Percentiles rank a stretch among this genome's conserved stretches.
Evolutionary conservation across 1,284 basidiomycete genomes (phyloP).

Genomic region (Afroboletus lepidellus): DNA sequence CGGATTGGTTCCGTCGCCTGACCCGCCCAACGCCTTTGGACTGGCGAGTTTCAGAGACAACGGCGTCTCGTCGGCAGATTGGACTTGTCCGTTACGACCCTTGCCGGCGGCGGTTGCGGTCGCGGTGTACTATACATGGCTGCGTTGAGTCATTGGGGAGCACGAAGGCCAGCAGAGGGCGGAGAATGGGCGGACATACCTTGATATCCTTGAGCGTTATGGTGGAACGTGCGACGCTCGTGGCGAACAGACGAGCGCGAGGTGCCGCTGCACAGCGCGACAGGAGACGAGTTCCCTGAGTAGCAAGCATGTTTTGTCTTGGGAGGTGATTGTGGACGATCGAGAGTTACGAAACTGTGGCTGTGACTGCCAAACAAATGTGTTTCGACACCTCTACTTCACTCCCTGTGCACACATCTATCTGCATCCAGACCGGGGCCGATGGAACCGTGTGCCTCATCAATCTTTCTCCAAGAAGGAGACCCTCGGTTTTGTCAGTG

Average conservation of each 20-base stretch:
- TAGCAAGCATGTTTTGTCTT: constrained; percentile 21
- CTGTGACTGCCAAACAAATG: too few relatives aligned
- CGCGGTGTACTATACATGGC: constrained; percentile 47
- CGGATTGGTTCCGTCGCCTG: constrained; percentile 57
- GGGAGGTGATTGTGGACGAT: too few relatives aligned
- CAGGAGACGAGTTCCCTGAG: constrained; percentile 10
- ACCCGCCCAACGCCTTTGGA: constrained; percentile 56
- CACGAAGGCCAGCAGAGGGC: neutral
- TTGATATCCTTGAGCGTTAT: constrained; percentile 29
- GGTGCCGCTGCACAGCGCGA: constrained; percentile 14
- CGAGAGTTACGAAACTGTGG: too few relatives aligned
- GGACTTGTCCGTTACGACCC: constrained; percentile 52
- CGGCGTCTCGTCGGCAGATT: constrained; percentile 39
- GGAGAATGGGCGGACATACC: constrained; percentile 16
- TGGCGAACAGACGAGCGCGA: constrained; percentile 17
- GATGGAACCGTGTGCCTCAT: too few relatives aligned
- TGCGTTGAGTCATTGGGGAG: constrained; percentile 7
- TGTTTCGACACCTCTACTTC: too few relatives aligned
- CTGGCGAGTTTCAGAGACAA: constrained; percentile 47
- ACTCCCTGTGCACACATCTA: too few relatives aligned
- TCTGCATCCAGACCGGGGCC: too few relatives aligned
- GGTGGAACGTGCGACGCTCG: constrained; percentile 5
- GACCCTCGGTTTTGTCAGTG: too few relatives aligned
- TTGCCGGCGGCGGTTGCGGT: constrained; percentile 50
- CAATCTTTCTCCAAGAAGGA: too few relatives aligned